These are phyloP conservation scores for Ilyonectria sp. DNA, from an alignment of 2,329 filamentous ascomycete genomes.

Conservation along the genomic window DNA sequence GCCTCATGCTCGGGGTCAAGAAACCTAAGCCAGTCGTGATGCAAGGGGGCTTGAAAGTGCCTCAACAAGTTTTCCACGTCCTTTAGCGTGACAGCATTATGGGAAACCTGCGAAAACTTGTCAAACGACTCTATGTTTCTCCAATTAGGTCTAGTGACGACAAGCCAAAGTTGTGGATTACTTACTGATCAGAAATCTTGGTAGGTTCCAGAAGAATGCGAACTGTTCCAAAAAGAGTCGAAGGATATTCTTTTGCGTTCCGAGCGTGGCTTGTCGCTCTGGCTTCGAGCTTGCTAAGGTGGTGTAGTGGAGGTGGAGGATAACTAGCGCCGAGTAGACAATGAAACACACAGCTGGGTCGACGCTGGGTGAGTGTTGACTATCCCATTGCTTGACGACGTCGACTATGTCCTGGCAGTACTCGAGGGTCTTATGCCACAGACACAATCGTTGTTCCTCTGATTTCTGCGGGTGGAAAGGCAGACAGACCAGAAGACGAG, in stretches of 20 bases:
- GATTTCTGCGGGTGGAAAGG: conserved; percentile 2
- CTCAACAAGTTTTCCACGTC: conserved; percentile 4
- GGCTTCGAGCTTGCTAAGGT: conserved; percentile 2
- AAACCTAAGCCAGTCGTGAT: not conserved
- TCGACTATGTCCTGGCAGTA: conserved; percentile 4
- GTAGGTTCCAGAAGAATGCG: conserved; percentile 2
- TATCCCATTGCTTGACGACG: conserved; percentile 1
- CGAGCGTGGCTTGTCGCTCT: conserved; percentile 2
- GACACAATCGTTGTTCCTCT: conserved; percentile 4
- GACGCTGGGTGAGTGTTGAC: conserved; percentile 1
- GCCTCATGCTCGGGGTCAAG: conserved; percentile 1
- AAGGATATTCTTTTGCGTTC: conserved; percentile 3
- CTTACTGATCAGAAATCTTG: conserved; percentile 3
- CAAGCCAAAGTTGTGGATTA: conserved; percentile 1
- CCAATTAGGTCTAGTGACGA: conserved; percentile 1
- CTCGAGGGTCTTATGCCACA: conserved; percentile 1
- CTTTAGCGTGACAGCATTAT: conserved; percentile 2
- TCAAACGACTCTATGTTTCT: conserved; percentile 1
- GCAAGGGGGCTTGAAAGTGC: conserved; percentile 1
- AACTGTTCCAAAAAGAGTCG: conserved; percentile 4
- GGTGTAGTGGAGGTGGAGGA: conserved; percentile 3
- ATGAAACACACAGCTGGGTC: conserved; percentile 4
- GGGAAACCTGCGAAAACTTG: not conserved
- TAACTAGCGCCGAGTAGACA: not conserved
- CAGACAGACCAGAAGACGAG: conserved; percentile 2